A percentile compares a stretch with the other conserved stretches of the same genome.
Evolutionary conservation across 177 flowering plant genomes (phyloP).

Genomic region (Tripterygium wilfordii): DNA sequence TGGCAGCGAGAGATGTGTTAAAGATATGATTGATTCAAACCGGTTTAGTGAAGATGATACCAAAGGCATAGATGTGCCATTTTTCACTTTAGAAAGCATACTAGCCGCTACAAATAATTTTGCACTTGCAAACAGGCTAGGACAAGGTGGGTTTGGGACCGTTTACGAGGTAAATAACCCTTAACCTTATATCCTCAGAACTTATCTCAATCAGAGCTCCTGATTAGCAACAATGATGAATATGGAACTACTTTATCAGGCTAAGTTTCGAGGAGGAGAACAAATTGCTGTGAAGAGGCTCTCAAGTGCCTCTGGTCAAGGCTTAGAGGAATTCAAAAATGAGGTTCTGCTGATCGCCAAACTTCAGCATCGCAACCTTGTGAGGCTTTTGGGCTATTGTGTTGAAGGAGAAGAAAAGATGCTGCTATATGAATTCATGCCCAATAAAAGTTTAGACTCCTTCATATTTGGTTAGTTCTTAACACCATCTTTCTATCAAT

Average conservation of each 20-base stretch:
- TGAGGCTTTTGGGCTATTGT: constrained; percentile 35
- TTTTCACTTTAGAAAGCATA: constrained; percentile 18
- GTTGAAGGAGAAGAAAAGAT: constrained; percentile 30
- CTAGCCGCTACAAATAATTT: constrained; percentile 20
- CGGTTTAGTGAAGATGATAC: constrained; percentile 20
- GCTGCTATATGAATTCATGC: constrained; percentile 37
- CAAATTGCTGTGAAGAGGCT: constrained; percentile 27
- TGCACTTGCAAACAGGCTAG: constrained; percentile 26
- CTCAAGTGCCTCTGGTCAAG: constrained; percentile 33
- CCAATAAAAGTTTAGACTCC: constrained; percentile 34
- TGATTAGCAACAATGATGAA: neutral
- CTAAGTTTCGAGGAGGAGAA: constrained; percentile 21
- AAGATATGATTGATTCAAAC: constrained; percentile 20
- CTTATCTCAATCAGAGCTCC: neutral
- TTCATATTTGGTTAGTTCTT: constrained; percentile 32
- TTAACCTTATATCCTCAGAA: no score
- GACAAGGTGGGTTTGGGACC: constrained; percentile 33
- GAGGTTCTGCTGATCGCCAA: constrained; percentile 37
- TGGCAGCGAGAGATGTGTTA: constrained; percentile 21
- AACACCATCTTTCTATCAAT: neutral
- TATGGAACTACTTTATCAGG: constrained; percentile 10
- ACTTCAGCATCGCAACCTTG: constrained; percentile 41
- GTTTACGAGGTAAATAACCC: constrained; percentile 22
- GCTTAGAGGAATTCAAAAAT: constrained; percentile 36
- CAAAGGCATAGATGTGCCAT: constrained; percentile 24